Percentiles rank a stretch among this genome's conserved stretches.
phyloP scores from a whole-genome alignment of 495 filamentous ascomycete species.

The Penicillium lagena region DNA sequence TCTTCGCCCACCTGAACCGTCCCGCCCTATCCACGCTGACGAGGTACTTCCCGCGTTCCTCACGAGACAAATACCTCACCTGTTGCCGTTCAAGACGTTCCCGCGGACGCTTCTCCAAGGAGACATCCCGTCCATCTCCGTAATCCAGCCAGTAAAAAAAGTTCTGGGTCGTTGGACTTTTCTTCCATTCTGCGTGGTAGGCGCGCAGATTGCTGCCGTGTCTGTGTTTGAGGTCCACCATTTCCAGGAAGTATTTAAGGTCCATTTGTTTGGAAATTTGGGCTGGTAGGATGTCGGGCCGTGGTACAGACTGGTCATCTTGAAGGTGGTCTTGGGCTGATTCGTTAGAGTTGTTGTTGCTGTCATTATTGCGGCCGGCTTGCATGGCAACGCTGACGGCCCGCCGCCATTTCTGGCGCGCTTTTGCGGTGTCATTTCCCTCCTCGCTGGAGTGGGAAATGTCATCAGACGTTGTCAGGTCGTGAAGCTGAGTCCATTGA shows the following conservation, averaged over 20 bases:
- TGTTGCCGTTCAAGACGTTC: slow-evolving; percentile 61
- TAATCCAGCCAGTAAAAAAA: slow-evolving; percentile 97
- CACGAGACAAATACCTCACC: slow-evolving; percentile 66
- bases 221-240: slow-evolving; percentile 86
- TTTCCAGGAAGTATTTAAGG: slow-evolving; percentile 84
- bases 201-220: slow-evolving; percentile 78
- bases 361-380: slow-evolving; percentile 58
- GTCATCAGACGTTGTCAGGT: no score
- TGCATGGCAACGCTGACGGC: slow-evolving; percentile 61
- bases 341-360: slow-evolving; percentile 22
- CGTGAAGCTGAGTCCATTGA: no score
- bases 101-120: slow-evolving; percentile 54
- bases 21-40: slow-evolving; percentile 63
- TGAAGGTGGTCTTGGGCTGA: slow-evolving; percentile 14
- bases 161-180: slow-evolving; percentile 67
- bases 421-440: slow-evolving; percentile 6
- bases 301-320: slow-evolving; percentile 1
- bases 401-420: slow-evolving; percentile 69
- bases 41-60: slow-evolving; percentile 67
- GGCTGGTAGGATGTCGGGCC: slow-evolving; percentile 6
- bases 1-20: slow-evolving; percentile 72
- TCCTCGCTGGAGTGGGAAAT: no score
- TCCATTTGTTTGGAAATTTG: slow-evolving; percentile 74
- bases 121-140: slow-evolving; percentile 59
- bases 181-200: slow-evolving; percentile 83